Base-by-base conservation (phyloP, 225 moss, liverwort and hornwort species). In the Marchantia polymorpha region DNA sequence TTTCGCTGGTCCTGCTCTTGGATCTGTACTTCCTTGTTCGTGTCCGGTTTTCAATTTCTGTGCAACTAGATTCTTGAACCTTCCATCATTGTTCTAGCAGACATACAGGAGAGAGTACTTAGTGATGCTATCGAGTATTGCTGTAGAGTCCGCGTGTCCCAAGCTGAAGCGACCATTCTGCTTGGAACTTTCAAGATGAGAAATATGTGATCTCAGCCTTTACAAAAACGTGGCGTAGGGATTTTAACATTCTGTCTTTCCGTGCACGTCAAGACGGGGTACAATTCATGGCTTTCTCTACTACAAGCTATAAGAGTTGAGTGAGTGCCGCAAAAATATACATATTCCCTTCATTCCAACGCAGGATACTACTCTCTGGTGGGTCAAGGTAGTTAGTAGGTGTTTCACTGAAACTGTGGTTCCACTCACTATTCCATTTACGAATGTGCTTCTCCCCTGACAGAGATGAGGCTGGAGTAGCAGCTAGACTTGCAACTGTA, bases 201-300 rank as follows among this genome's bases (percentile, higher is more conserved):
- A 67, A 67, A 29, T 67, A 67, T 27, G 30, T 67, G 12, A 67
- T 67, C 25, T 31, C 31, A 67, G 27, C 31, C 67, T 67, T 14
- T 31, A 29, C 31, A 29, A 6, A 67, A 67, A 67, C 64, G 67
- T 67, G 67, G 67, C 67, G 67, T 67, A 67, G 67, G 67, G 29
- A 67, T 25, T 27, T 67, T 29, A 30, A 67, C 67, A 67, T 67
- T 67, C 67, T 67, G 12, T 27, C 64, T 64, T 67, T 67, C 67
- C 67, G 27, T 67, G 67, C 67, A 67, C 67, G 67, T 67, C 27
- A 67, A 29, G 67, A 67, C 2, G 67, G 67, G 12, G n/a, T 8
- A 10, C 15, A 23, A 19, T 9, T 7, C n/a, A 6, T 8, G 23
- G n/a, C n/a, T 23, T 59, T 61, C n/a, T 8, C 61, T 61, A 22